Evolutionary conservation across 306 rosid genomes (phyloP).

Genomic region (Vigna angularis): DNA sequence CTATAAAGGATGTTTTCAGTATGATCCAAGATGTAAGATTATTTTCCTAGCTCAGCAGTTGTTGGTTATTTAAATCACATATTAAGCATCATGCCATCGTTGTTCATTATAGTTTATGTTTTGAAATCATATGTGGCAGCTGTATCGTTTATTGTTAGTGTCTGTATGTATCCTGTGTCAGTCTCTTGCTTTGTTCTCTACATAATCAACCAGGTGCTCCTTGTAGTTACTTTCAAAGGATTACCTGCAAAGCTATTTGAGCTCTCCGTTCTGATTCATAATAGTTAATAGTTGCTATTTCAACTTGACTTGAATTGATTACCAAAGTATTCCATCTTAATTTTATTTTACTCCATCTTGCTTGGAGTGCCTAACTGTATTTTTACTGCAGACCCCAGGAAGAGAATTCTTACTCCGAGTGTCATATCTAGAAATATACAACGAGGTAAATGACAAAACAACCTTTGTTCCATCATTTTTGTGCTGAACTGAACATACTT

Average conservation of each 20-base stretch:
- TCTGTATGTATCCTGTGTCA: neutral
- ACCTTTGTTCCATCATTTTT: constrained; percentile 17
- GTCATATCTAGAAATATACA: constrained; percentile 95
- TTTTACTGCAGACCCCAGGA: constrained; percentile 90
- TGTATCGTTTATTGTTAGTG: constrained; percentile 8
- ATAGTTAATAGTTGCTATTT: constrained; percentile 30
- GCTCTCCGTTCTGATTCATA: constrained; percentile 26
- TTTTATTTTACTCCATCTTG: constrained; percentile 26
- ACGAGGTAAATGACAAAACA: constrained; percentile 71
- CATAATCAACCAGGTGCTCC: constrained; percentile 22
- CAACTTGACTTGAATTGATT: constrained; percentile 12
- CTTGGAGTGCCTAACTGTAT: constrained; percentile 37
- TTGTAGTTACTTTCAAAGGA: constrained; percentile 1
- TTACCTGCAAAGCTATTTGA: constrained; percentile 7
- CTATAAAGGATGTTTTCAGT: constrained; percentile 98
- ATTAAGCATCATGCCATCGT: neutral
- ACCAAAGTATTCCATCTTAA: constrained; percentile 37
- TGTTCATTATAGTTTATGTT: constrained; percentile 25
- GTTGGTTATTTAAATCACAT: constrained; percentile 22
- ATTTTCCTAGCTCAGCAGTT: constrained; percentile 33
- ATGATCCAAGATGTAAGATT: constrained; percentile 95
- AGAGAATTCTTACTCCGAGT: constrained; percentile 97
- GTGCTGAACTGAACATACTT: constrained; percentile 6
- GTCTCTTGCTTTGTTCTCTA: constrained; percentile 14
- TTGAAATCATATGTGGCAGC: neutral